phyloP scores from a whole-genome alignment of 1,139 yeast genomes.

The Blastobotrys serpentis region DNA sequence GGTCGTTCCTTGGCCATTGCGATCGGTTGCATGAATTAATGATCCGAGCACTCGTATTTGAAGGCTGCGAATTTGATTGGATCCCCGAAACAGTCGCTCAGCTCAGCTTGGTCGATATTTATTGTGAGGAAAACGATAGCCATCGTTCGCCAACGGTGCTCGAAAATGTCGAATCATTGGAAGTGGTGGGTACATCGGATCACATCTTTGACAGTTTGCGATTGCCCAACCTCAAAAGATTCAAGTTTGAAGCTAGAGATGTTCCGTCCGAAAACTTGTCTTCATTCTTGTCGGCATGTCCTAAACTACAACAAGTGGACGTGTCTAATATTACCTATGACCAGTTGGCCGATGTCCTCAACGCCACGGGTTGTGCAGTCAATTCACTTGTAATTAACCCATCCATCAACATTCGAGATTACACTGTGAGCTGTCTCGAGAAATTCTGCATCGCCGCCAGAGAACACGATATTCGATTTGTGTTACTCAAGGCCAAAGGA shows the following conservation, averaged over 20 bases:
- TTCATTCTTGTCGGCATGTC: neutral
- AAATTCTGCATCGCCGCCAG: slow-evolving; percentile 2
- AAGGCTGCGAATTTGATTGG: slow-evolving; percentile 4
- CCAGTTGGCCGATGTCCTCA: slow-evolving; percentile 4
- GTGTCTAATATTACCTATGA: slow-evolving; percentile 5
- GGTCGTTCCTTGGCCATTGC: slow-evolving; percentile 8
- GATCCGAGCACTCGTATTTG: slow-evolving; percentile 4
- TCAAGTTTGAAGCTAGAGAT: slow-evolving; percentile 5
- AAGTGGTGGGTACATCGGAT: neutral
- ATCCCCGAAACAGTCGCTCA: slow-evolving; percentile 1
- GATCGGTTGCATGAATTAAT: slow-evolving; percentile 1
- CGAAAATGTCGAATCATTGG: neutral
- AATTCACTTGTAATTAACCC: slow-evolving; percentile 8
- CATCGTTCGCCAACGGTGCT: neutral
- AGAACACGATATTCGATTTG: slow-evolving; percentile 3
- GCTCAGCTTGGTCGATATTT: slow-evolving; percentile 5
- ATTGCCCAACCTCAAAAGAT: slow-evolving; percentile 3
- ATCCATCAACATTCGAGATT: slow-evolving; percentile 2
- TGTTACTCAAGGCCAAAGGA: slow-evolving; percentile 7
- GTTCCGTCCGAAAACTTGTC: neutral
- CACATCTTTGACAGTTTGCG: slow-evolving; percentile 7
- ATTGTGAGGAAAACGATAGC: slow-evolving; percentile 2
- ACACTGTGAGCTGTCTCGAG: neutral
- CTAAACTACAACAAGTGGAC: slow-evolving; percentile 5
- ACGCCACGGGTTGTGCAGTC: neutral